Conservation (phyloP, 139 green algal genomes). For the Asterochloris sp. region DNA sequence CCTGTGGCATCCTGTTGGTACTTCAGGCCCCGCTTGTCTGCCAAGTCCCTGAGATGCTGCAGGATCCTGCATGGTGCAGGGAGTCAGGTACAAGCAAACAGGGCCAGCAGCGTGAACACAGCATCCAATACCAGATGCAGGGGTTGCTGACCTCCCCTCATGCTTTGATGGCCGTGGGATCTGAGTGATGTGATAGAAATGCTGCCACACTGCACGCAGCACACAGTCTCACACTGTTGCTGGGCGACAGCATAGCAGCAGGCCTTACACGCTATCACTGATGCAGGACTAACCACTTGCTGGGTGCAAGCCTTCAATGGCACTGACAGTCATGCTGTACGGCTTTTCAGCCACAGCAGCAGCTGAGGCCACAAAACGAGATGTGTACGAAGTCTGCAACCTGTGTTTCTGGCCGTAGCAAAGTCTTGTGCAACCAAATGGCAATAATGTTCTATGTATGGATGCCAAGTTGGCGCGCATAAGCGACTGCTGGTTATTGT, state of each 20-base stretch:
- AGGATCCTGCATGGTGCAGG: slow-evolving; percentile 39
- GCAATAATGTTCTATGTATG: too few species aligned
- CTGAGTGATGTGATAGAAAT: slow-evolving; percentile 36
- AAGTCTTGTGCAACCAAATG: too few species aligned
- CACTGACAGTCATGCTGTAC: slow-evolving; percentile 1
- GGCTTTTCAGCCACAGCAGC: too few species aligned
- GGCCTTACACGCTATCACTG: too few species aligned
- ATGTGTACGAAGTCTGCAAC: too few species aligned
- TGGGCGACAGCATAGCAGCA: too few species aligned
- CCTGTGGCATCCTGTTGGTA: slow-evolving; percentile 60
- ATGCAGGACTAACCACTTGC: too few species aligned
- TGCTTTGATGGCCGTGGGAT: slow-evolving; percentile 63
- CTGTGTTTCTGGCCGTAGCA: too few species aligned
- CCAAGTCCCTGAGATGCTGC: slow-evolving; percentile 64
- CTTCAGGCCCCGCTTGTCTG: slow-evolving; percentile 37
- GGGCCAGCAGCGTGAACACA: not conserved
- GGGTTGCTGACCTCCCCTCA: slow-evolving; percentile 42
- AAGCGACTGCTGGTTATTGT: too few species aligned
- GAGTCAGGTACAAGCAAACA: not conserved
- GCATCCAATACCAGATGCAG: not conserved
- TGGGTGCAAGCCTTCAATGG: slow-evolving; percentile 6
- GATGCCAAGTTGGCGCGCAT: too few species aligned
- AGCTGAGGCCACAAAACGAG: too few species aligned
- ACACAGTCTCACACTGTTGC: too few species aligned
- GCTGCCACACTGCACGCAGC: slow-evolving; percentile 31